Percentiles rank a stretch among this genome's conserved stretches.
These are phyloP conservation scores for Quercus rubra DNA, from an alignment of 306 rosid genomes.

Conservation along the genomic window DNA sequence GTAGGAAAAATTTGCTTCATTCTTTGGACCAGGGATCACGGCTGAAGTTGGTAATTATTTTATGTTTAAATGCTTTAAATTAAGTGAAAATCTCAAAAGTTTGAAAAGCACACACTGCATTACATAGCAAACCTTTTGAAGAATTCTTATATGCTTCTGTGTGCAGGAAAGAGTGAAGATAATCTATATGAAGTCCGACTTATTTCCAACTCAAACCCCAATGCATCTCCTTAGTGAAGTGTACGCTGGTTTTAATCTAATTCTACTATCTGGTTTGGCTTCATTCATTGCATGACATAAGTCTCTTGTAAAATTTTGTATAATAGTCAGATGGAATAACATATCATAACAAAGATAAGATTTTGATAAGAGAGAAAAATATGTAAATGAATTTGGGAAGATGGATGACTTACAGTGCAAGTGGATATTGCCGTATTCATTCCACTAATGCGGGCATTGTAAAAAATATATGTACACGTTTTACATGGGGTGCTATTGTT, in stretches of 20 bases:
- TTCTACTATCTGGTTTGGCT: conserved; percentile 24
- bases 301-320: conserved; percentile 38
- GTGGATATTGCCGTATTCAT: neutral
- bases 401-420: neutral
- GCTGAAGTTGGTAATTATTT: conserved; percentile 85
- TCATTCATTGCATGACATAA: conserved; percentile 30
- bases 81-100: neutral
- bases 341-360: conserved; percentile 20
- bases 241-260: conserved; percentile 22
- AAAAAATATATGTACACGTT: neutral
- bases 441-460: neutral
- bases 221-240: conserved; percentile 33
- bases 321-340: conserved; percentile 25
- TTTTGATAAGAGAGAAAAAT: conserved; percentile 28
- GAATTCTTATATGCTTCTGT: conserved; percentile 11
- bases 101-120: conserved; percentile 1
- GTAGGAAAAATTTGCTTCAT: conserved; percentile 85
- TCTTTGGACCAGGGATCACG: conserved; percentile 90
- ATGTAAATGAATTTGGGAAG: conserved; percentile 24
- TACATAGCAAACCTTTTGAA: conserved; percentile 20
- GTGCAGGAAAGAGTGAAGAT: conserved; percentile 65
- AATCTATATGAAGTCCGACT: conserved; percentile 78
- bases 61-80: neutral
- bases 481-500: neutral
- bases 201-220: conserved; percentile 53